Percentiles rank a stretch among this genome's conserved stretches.
Conservation (phyloP, 495 filamentous ascomycete genomes). For the Neurospora sp. region DNA sequence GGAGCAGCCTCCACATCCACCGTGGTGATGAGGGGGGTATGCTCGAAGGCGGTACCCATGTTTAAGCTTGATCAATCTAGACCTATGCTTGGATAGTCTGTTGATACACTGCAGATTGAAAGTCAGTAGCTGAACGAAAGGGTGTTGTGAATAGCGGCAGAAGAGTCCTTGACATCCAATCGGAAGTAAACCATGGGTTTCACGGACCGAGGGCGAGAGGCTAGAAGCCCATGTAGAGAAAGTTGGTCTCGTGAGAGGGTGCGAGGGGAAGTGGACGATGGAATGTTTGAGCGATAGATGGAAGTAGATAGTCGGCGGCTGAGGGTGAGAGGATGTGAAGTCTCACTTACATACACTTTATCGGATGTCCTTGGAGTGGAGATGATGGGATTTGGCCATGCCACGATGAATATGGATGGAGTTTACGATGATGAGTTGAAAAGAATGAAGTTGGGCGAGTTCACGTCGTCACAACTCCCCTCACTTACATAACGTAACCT, state of each 20-base stretch:
- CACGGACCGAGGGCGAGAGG: not conserved
- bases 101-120: not conserved
- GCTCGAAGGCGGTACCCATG: constrained; percentile 32
- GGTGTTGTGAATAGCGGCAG: not conserved
- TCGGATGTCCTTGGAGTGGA: not conserved
- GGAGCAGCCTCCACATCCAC: constrained; percentile 37
- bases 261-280: not conserved
- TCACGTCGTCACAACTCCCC: not conserved
- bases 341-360: not conserved
- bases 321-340: not conserved
- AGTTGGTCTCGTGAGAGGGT: not conserved
- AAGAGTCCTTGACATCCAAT: not conserved
- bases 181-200: not conserved
- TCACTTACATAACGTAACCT: not conserved
- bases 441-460: not conserved
- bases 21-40: constrained; percentile 50
- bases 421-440: not conserved
- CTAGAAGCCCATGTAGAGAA: not conserved
- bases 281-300: not conserved
- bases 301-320: not conserved
- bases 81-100: not conserved
- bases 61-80: not conserved
- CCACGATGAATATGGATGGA: not conserved
- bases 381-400: not conserved
- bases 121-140: not conserved